Conservation (phyloP, 164 flowering plant genomes). For the Liquidambar formosana region DNA sequence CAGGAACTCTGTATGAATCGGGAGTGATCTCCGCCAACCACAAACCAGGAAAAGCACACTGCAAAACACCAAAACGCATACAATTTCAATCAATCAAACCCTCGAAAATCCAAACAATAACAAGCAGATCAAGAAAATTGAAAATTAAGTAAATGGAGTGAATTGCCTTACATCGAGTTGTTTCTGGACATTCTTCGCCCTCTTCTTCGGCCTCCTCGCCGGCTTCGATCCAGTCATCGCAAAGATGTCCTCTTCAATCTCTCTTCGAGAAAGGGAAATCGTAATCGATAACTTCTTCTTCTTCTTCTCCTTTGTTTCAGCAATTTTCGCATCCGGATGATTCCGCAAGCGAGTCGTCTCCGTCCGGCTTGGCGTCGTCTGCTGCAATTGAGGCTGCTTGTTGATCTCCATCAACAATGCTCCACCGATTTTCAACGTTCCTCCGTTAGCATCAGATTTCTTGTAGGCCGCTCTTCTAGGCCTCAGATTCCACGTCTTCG, state of each 20-base stretch:
- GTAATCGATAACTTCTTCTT: conserved; percentile 15
- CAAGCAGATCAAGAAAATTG: too few relatives aligned
- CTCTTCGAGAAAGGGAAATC: conserved; percentile 21
- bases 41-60: conserved; percentile 47
- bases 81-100: neutral
- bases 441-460: neutral
- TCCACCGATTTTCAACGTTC: neutral
- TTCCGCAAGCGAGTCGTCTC: too few relatives aligned
- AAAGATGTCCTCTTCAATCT: conserved; percentile 36
- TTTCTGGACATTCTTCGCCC: conserved; percentile 31
- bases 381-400: too few relatives aligned
- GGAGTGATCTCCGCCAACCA: conserved; percentile 39
- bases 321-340: conserved; percentile 7
- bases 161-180: conserved; percentile 28
- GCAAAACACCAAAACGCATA: conserved; percentile 12
- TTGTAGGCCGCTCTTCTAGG: conserved; percentile 10
- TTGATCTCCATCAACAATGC: too few relatives aligned
- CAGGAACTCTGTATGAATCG: conserved; percentile 37
- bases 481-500: conserved; percentile 17
- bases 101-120: neutral
- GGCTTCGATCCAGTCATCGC: conserved; percentile 36
- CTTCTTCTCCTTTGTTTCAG: conserved; percentile 6
- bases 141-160: too few relatives aligned
- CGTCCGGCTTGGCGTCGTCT: too few relatives aligned
- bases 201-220: conserved; percentile 32